phyloP scores from a whole-genome alignment of 2,329 filamentous ascomycete species.

The Aspergillus sp. region DNA sequence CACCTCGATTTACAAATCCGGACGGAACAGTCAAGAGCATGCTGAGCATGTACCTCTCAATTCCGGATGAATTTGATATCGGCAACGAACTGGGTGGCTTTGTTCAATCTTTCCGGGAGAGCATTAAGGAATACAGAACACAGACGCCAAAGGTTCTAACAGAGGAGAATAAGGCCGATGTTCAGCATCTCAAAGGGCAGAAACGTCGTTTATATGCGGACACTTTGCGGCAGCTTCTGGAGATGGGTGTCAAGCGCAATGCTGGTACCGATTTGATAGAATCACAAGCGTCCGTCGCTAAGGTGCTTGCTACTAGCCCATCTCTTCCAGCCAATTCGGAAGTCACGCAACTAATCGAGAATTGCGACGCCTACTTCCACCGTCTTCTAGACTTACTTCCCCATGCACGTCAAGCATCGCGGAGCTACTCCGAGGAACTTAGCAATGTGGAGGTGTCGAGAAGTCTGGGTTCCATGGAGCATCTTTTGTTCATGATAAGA shows the following conservation, averaged over 20 bases:
- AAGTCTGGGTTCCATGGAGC: constrained; percentile 83
- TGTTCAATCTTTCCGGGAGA: constrained; percentile 64
- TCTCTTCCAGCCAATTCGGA: constrained; percentile 31
- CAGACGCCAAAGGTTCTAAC: constrained; percentile 79
- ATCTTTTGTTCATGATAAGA: constrained; percentile 61
- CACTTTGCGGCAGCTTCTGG: constrained; percentile 74
- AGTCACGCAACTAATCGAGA: constrained; percentile 30
- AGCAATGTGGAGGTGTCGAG: constrained; percentile 76
- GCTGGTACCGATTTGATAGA: constrained; percentile 70
- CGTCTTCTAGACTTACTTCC: constrained; percentile 73
- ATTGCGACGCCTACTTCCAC: constrained; percentile 73
- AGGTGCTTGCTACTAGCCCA: constrained; percentile 63
- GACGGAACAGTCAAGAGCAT: constrained; percentile 72
- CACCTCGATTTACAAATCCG: constrained; percentile 69
- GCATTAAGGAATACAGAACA: constrained; percentile 72
- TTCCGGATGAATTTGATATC: constrained; percentile 55
- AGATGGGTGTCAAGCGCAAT: constrained; percentile 89
- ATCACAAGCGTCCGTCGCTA: constrained; percentile 69
- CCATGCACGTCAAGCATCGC: constrained; percentile 63
- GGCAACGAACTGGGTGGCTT: constrained; percentile 65
- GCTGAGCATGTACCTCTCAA: constrained; percentile 59
- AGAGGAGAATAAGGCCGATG: constrained; percentile 78
- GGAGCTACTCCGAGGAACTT: constrained; percentile 80
- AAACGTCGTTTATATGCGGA: constrained; percentile 92
- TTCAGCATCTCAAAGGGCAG: constrained; percentile 86